Base-by-base conservation (phyloP, 345 rosid genomes). In the Populus nigra region DNA sequence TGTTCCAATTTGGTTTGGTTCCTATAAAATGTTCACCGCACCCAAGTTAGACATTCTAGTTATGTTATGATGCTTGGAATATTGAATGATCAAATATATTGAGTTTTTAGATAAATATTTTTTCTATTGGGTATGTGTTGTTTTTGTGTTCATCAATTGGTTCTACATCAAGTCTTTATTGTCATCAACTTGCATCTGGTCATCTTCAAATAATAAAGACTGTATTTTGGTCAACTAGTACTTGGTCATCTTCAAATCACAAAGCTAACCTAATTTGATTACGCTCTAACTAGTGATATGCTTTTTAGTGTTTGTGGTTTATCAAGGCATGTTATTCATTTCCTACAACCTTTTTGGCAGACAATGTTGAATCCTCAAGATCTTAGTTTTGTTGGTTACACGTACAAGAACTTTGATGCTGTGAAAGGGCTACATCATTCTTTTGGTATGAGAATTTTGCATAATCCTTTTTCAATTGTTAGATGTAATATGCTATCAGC, bases 321-420 rank as follows among this genome's bases (percentile, higher is more conserved):
- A 72, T 15, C 17, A 73, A 3, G 7, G 4, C 75, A 62, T 77
- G 31, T 55, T 68, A 49, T 74, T 11, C 47, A 38, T 45, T 72
- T 63, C 5, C 59, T 77, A 8, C 31, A n/a, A 17, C 13, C 80
- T 77, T 83, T 33, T 57, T 78, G 27, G 35, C 90, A 94, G 98
- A 86, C 74, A 72, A 74, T 80, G 73, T 78, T 87, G 81, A 86
- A 87, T 69, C 86, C 93, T 36, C 80, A 94, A 85, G 93, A 90
- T 75, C 88, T 91, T 79, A 90, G 86, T 83, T 94, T 94, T 73
- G 98, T 93, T 76, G 98, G 98, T 35, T 94, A 94, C 74, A 93
- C 98, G 17, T 93, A 91, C 88, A 94, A 88, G 89, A 93, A 94
- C 80, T 90, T 90, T 17, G 94, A 88, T 65, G 98, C 96, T 35